Evolutionary conservation across 176 grass and related monocot species (phyloP).

Genomic region (Stipa capillata): DNA sequence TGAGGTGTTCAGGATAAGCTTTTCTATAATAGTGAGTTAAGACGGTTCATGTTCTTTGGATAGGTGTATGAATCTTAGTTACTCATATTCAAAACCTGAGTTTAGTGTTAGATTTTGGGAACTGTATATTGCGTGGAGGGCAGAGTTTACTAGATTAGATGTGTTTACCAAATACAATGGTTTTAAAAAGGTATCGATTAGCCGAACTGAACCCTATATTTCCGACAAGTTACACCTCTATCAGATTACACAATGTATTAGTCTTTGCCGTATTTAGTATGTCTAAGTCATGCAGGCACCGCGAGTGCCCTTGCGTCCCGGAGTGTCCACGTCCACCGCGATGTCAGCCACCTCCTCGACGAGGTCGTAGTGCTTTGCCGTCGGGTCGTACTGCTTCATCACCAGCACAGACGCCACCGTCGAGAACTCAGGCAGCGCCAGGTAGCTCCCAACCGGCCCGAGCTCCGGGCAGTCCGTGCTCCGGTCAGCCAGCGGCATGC

Average conservation of each 20-base stretch:
- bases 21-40: too few relatives aligned
- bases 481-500: slow-evolving; percentile 11
- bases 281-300: neutral
- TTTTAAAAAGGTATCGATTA: too few relatives aligned
- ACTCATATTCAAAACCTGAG: too few relatives aligned
- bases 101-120: too few relatives aligned
- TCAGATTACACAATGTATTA: neutral
- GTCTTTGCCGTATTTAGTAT: neutral
- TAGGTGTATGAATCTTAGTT: too few relatives aligned
- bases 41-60: too few relatives aligned
- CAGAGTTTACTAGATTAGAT: too few relatives aligned
- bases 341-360: slow-evolving; percentile 29
- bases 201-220: neutral
- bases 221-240: neutral
- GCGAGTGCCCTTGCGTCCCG: neutral
- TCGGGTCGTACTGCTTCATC: slow-evolving; percentile 48
- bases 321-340: slow-evolving; percentile 25
- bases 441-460: slow-evolving; percentile 42
- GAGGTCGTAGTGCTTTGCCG: slow-evolving; percentile 22
- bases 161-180: too few relatives aligned
- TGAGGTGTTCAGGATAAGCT: too few relatives aligned
- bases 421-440: slow-evolving; percentile 43
- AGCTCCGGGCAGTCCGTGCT: slow-evolving; percentile 51
- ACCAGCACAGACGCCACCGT: slow-evolving; percentile 44
- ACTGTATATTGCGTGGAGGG: too few relatives aligned